These are phyloP conservation scores for Pseudocercospora macadamiae DNA, from an alignment of 2,329 filamentous ascomycete genomes.

Conservation along the genomic window DNA sequence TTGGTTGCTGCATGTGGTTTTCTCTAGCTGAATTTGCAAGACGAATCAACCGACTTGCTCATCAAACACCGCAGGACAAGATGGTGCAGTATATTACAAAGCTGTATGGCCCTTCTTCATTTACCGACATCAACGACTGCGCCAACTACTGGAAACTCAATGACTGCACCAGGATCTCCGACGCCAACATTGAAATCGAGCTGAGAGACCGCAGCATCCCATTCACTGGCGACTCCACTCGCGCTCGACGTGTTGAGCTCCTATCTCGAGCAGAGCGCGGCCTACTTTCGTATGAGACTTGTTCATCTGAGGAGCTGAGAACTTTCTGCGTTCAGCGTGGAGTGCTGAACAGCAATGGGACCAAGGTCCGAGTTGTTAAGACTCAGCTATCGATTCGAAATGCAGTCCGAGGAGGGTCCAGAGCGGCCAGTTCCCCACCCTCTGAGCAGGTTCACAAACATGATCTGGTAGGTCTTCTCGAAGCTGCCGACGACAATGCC, in stretches of 20 bases:
- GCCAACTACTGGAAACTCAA: background rate
- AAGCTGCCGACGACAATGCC: background rate
- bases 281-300: background rate
- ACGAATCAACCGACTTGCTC: background rate
- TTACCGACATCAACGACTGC: background rate
- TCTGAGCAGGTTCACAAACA: background rate
- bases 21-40: background rate
- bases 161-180: background rate
- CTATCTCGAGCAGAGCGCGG: slow-evolving; percentile 2
- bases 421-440: background rate
- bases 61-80: background rate
- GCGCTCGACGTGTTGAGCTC: background rate
- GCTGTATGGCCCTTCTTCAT: background rate
- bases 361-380: background rate
- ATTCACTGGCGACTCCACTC: background rate
- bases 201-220: background rate
- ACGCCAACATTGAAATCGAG: background rate
- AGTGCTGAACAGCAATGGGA: background rate
- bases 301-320: background rate
- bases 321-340: background rate
- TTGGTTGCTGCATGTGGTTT: background rate
- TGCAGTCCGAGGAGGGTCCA: background rate
- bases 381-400: background rate
- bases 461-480: background rate
- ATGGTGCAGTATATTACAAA: background rate